Conservation (phyloP, 2,329 filamentous ascomycete genomes). For the Claviceps lovelessii region DNA sequence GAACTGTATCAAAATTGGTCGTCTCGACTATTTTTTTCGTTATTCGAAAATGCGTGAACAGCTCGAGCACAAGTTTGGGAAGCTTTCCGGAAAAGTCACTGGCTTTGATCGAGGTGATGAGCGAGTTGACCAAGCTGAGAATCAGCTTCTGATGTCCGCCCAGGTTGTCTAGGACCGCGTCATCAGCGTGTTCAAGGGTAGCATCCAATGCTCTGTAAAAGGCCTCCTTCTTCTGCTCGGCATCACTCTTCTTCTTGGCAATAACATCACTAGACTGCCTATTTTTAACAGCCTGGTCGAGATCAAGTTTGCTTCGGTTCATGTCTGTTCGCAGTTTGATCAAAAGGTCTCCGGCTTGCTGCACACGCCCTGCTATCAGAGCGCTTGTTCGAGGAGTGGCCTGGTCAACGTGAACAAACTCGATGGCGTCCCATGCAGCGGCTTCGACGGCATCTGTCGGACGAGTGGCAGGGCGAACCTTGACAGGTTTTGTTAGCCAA, state of each 20-base stretch:
- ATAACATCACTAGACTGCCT: conserved; percentile 23
- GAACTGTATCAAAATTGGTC: conserved; percentile 51
- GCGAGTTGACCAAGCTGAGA: conserved; percentile 36
- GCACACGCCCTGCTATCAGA: conserved; percentile 32
- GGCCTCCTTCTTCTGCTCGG: conserved; percentile 31
- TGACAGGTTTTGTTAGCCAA: background rate
- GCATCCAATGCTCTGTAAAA: conserved; percentile 38
- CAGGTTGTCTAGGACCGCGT: conserved; percentile 41
- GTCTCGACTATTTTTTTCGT: conserved; percentile 47
- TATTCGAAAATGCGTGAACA: conserved; percentile 49
- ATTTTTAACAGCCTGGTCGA: conserved; percentile 30
- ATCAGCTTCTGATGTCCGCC: conserved; percentile 44
- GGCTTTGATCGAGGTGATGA: conserved; percentile 39
- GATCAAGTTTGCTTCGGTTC: conserved; percentile 31
- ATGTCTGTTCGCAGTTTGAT: conserved; percentile 33
- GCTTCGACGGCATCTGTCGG: conserved; percentile 32
- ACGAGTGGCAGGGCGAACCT: conserved; percentile 28
- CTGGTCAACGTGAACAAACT: conserved; percentile 33
- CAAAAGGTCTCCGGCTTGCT: conserved; percentile 35
- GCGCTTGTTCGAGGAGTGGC: conserved; percentile 22
- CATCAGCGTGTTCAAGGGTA: conserved; percentile 39
- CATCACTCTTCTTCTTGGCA: conserved; percentile 24
- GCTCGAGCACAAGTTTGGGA: conserved; percentile 40
- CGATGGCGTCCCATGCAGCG: conserved; percentile 39
- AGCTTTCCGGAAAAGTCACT: conserved; percentile 38